These are phyloP conservation scores for Pythium brachiatum DNA, from an alignment of 352 stramenopile species.

Conservation along the genomic window DNA sequence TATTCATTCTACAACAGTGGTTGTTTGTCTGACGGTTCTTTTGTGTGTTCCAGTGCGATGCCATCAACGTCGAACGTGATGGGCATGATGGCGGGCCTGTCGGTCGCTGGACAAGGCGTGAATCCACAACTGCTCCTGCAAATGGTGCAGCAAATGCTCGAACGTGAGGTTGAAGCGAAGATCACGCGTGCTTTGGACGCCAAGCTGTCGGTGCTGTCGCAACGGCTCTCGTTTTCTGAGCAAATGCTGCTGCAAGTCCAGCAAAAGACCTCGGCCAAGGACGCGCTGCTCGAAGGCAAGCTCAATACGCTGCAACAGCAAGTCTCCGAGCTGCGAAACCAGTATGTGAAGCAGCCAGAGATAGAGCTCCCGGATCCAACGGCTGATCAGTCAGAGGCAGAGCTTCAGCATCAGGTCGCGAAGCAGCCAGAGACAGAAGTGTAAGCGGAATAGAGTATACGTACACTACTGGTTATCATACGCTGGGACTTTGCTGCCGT, in stretches of 20 bases:
- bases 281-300: constrained; percentile 33
- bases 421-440: not conserved
- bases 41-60: constrained; percentile 1
- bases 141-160: constrained; percentile 58
- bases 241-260: constrained; percentile 61
- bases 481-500: not conserved
- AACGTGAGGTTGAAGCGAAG: constrained; percentile 67
- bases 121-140: constrained; percentile 45
- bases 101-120: constrained; percentile 11
- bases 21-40: not conserved
- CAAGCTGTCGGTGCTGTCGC: constrained; percentile 50
- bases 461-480: not conserved
- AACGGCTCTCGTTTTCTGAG: constrained; percentile 63
- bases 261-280: constrained; percentile 45
- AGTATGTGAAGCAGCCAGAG: not conserved
- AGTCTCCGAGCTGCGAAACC: constrained; percentile 22
- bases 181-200: constrained; percentile 56
- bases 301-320: constrained; percentile 47
- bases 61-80: constrained; percentile 11
- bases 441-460: not conserved
- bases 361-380: not conserved
- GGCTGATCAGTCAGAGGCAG: not conserved
- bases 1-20: not conserved
- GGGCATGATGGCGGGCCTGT: constrained; percentile 14
- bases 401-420: not conserved